These are phyloP conservation scores for Podosphaera xanthii DNA, from an alignment of 2,329 filamentous ascomycete genomes.

Conservation along the genomic window DNA sequence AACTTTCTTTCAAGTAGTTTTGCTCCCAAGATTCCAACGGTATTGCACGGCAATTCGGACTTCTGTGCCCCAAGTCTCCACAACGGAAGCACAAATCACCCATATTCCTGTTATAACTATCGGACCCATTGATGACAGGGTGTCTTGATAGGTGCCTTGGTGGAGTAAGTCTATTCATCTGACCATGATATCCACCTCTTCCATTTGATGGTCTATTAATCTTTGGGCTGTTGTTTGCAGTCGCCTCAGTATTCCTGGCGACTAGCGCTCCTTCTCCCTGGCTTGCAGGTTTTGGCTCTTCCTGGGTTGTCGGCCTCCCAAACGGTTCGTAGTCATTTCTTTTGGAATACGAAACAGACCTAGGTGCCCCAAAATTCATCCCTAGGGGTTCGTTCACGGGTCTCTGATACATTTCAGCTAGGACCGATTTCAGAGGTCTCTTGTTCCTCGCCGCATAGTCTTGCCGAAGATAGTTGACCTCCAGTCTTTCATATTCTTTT, in stretches of 20 bases:
- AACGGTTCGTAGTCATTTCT: too few species aligned
- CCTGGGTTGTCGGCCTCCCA: neutral
- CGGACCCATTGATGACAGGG: neutral
- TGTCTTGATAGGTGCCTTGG: neutral
- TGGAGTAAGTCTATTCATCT: neutral
- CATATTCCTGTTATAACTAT: neutral
- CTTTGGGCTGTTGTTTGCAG: neutral
- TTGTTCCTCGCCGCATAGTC: too few species aligned
- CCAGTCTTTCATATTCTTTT: conserved; percentile 1
- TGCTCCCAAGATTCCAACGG: neutral
- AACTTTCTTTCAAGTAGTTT: neutral
- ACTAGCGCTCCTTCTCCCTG: neutral
- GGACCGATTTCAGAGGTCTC: too few species aligned
- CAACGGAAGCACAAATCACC: neutral
- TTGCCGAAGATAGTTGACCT: too few species aligned
- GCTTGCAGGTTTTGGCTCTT: neutral
- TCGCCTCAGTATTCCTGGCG: neutral
- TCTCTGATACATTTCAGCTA: too few species aligned
- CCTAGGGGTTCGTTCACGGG: too few species aligned
- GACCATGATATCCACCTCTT: neutral
- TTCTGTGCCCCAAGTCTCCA: neutral
- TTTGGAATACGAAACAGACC: too few species aligned
- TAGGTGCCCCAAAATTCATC: too few species aligned
- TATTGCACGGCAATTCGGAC: neutral
- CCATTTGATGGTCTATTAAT: neutral